Evolutionary conservation across 2,329 filamentous ascomycete genomes (phyloP), one percentile per base, ranked within the genome.

Genomic region (Botryotinia calthae): DNA sequence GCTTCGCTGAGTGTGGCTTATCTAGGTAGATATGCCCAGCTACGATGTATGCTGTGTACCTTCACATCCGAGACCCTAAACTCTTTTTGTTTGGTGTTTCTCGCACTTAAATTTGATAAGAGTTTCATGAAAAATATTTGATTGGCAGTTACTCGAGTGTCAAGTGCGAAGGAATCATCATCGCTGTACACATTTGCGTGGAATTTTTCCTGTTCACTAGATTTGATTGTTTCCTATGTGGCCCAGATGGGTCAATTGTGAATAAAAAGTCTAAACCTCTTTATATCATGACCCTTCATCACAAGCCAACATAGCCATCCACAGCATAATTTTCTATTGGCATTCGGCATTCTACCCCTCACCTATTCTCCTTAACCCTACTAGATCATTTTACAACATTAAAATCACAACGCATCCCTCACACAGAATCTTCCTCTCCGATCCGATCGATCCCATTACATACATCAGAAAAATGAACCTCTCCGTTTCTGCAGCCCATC

Each of bases 381-480:
- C 34, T 25, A 22, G 65, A 56, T 48, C 42, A 46, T n/a, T 25
- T 28, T 62, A 67, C 62, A 51, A 28, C 40, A 44, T 61, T 14
- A 20, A 72, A 54, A 31, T 18, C 46, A 59, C 62, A 71, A 54
- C 63, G 46, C 62, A 67, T 48, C 51, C 42, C 40, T 54, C 31
- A 25, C n/a, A 72, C 70, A 48, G 48, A 67, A 72, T 67, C 70
- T 67, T 67, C 56, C 12, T 28, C 51, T 66, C 62, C 62, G 70
- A 72, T 72, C 70, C 70, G 70, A 67, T 72, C 70, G 51, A 72
- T 72, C 37, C 51, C 37, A 72, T 59, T 34, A 58, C 62, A 72
- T 44, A 72, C 37, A 67, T 58, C 40, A 67, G 25, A 66, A 66
- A 66, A 31, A 20, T 31, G 54, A n/a, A 25, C 48, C 62, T 58